Evolutionary conservation across 306 rosid genomes (phyloP).

Genomic region (Morella rubra): DNA sequence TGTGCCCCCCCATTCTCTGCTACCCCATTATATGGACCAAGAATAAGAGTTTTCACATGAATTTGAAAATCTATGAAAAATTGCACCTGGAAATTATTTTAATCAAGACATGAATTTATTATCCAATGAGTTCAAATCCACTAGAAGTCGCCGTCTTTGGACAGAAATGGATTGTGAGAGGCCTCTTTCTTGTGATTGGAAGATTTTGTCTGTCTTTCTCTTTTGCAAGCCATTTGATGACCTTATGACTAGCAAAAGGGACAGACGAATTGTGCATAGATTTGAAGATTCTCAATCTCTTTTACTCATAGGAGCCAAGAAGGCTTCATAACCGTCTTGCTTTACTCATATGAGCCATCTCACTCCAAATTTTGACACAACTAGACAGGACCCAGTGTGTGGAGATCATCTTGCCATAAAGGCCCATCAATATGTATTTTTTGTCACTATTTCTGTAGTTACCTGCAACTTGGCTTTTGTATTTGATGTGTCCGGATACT

Average conservation of each 20-base stretch:
- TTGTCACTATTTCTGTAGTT: neutral
- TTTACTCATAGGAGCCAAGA: neutral
- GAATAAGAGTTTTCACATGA: neutral
- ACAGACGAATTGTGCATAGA: neutral
- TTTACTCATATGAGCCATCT: no score
- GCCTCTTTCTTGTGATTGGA: neutral
- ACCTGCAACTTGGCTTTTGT: neutral
- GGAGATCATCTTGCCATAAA: constrained; percentile 4
- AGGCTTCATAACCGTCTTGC: neutral
- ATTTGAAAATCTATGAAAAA: neutral
- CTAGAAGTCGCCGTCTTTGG: neutral
- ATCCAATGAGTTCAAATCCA: neutral
- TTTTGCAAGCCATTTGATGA: neutral
- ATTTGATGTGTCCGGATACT: neutral
- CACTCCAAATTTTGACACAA: neutral
- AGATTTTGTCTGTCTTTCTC: neutral
- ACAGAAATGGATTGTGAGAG: neutral
- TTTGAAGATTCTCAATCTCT: neutral
- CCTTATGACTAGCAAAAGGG: neutral
- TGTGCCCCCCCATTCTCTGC: neutral
- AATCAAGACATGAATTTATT: neutral
- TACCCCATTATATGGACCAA: neutral
- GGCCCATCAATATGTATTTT: constrained; percentile 7
- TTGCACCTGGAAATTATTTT: neutral
- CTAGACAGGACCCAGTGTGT: neutral